Conservation (phyloP, 73 alveolate species). For the Paramecium bursaria region DNA sequence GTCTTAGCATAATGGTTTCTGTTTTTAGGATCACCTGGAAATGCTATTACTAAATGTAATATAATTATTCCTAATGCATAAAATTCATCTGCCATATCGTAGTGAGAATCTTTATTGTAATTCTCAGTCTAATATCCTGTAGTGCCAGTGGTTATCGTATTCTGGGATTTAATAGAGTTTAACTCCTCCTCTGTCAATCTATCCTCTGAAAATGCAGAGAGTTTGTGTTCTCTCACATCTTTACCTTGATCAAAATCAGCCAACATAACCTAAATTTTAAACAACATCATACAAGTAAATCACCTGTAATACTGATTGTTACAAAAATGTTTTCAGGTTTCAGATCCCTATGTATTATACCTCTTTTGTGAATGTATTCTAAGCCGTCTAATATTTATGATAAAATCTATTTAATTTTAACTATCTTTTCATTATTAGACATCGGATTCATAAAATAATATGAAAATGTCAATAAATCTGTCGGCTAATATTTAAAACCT, state of each 20-base stretch:
- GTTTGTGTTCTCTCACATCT: slow-evolving; percentile 47
- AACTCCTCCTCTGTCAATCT: slow-evolving; percentile 49
- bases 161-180: slow-evolving; percentile 34
- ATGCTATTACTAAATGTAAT: slow-evolving; percentile 48
- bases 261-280: slow-evolving; percentile 31
- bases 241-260: slow-evolving; percentile 62
- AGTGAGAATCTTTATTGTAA: slow-evolving; percentile 40
- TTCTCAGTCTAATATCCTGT: slow-evolving; percentile 45
- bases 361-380: slow-evolving; percentile 45
- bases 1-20: slow-evolving; percentile 63
- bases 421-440: slow-evolving; percentile 2
- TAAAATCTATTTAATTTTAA: slow-evolving; percentile 43
- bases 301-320: slow-evolving; percentile 44
- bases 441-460: slow-evolving; percentile 45
- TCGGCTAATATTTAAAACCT: slow-evolving; percentile 50
- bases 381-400: slow-evolving; percentile 52
- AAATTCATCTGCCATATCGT: slow-evolving; percentile 58
- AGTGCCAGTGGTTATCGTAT: slow-evolving; percentile 53
- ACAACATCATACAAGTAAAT: slow-evolving; percentile 15
- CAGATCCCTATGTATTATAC: slow-evolving; percentile 48
- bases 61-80: slow-evolving; percentile 40
- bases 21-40: slow-evolving; percentile 57
- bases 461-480: slow-evolving; percentile 51
- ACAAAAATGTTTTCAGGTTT: slow-evolving; percentile 59
- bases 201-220: slow-evolving; percentile 33